Conservation (phyloP, 345 rosid species). For the Melaleuca quinquenervia region DNA sequence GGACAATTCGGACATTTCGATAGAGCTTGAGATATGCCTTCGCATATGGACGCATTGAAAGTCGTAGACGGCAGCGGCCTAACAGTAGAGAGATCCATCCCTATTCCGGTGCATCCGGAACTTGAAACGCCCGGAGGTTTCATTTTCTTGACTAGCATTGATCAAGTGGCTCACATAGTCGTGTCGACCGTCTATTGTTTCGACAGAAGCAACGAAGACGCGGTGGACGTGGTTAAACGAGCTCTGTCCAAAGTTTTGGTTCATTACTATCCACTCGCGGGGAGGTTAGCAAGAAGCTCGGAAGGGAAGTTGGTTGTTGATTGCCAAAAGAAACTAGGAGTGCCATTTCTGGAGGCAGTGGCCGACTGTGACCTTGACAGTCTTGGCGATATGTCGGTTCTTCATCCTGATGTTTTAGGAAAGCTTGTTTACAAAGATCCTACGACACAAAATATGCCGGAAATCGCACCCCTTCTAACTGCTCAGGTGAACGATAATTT, state of each 20-base stretch:
- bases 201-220: not conserved
- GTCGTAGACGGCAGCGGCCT: not conserved
- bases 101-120: not conserved
- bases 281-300: conserved; percentile 30
- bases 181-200: not conserved
- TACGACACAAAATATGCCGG: not conserved
- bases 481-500: not conserved
- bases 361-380: conserved; percentile 29
- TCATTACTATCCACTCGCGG: conserved; percentile 50
- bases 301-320: conserved; percentile 21
- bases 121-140: not conserved
- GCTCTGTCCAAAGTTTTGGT: conserved; percentile 48
- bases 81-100: not conserved
- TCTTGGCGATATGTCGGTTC: conserved; percentile 4
- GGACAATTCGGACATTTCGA: not conserved
- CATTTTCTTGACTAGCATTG: not conserved
- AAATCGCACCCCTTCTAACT: not conserved
- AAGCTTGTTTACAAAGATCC: not conserved
- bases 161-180: not conserved
- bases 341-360: conserved; percentile 36
- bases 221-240: conserved; percentile 20
- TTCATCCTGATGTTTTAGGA: not conserved
- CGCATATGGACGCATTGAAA: not conserved
- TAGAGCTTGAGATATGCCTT: not conserved
- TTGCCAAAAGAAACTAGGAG: conserved; percentile 28